Conservation (phyloP, 2,329 filamentous ascomycete species). For the Sclerotinia minor region DNA sequence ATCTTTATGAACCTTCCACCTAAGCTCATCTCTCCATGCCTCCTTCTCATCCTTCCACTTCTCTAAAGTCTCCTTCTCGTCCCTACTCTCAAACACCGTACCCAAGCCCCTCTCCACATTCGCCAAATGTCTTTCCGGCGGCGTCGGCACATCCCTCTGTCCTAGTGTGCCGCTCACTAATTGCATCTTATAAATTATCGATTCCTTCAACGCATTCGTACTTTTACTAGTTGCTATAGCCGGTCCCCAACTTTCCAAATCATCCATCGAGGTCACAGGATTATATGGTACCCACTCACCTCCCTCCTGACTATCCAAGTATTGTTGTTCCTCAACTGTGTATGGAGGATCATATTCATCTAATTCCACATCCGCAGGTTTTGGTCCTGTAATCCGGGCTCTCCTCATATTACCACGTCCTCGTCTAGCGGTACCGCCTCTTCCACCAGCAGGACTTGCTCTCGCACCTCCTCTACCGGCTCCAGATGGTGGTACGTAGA, state of each 20-base stretch:
- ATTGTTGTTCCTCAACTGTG: slow-evolving; percentile 34
- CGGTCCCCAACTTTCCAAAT: slow-evolving; percentile 32
- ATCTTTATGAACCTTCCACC: slow-evolving; percentile 11
- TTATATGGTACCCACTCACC: slow-evolving; percentile 36
- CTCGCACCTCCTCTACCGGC: slow-evolving; percentile 33
- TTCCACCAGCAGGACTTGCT: slow-evolving; percentile 4
- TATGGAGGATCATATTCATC: slow-evolving; percentile 29
- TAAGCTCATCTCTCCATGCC: slow-evolving; percentile 11
- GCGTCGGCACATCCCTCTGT: slow-evolving; percentile 24
- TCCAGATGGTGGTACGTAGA: slow-evolving; percentile 24
- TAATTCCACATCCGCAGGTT: slow-evolving; percentile 11
- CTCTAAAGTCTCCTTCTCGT: slow-evolving; percentile 28
- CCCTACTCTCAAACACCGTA: slow-evolving; percentile 36
- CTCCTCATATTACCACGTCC: slow-evolving; percentile 21
- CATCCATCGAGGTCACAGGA: slow-evolving; percentile 34
- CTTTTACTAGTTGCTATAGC: slow-evolving; percentile 32
- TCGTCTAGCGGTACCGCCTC: slow-evolving; percentile 9
- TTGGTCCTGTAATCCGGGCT: slow-evolving; percentile 1
- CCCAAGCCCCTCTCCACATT: slow-evolving; percentile 32
- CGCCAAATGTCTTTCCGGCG: slow-evolving; percentile 29
- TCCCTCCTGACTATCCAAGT: slow-evolving; percentile 32
- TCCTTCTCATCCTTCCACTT: slow-evolving; percentile 20
- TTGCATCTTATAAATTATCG: slow-evolving; percentile 36
- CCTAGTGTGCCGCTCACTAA: slow-evolving; percentile 34
- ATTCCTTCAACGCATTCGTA: slow-evolving; percentile 33